Evolutionary conservation across 176 grass and related monocot species (phyloP).

Genomic region (Lolium multiflorum): DNA sequence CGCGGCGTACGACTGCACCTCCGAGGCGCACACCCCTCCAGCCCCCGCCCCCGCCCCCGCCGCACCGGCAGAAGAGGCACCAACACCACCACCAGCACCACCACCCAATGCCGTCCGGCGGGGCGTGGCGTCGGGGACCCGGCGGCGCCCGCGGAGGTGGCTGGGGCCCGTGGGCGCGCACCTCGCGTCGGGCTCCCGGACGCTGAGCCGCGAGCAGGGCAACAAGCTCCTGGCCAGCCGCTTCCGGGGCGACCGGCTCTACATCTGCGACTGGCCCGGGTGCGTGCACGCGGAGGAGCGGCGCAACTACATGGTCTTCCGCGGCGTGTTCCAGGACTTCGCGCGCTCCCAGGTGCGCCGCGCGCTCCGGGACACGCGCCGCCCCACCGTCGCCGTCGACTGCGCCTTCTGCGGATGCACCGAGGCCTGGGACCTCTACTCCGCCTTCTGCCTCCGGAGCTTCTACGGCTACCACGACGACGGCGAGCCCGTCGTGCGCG

Average conservation of each 20-base stretch:
- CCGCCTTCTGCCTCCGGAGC: conserved; percentile 88
- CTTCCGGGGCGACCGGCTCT: conserved; percentile 84
- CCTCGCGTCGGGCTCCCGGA: conserved; percentile 77
- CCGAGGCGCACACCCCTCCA: conserved; percentile 53
- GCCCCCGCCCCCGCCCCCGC: not conserved
- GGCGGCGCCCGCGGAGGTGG: conserved; percentile 34
- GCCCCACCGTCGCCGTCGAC: conserved; percentile 63
- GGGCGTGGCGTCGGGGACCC: conserved; percentile 45
- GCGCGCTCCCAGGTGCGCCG: conserved; percentile 74
- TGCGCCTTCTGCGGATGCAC: conserved; percentile 84
- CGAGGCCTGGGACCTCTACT: conserved; percentile 87
- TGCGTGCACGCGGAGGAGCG: conserved; percentile 87
- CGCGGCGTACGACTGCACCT: conserved; percentile 75
- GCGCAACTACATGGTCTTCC: conserved; percentile 98
- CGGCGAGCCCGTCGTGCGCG: conserved; percentile 90
- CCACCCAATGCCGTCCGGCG: not conserved
- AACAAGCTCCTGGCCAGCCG: conserved; percentile 89
- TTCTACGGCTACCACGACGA: conserved; percentile 97
- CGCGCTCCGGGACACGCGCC: conserved; percentile 71
- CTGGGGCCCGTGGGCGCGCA: conserved; percentile 68
- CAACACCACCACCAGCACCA: too few relatives aligned
- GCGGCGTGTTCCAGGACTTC: conserved; percentile 90
- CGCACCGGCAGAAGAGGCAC: too few relatives aligned
- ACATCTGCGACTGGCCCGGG: conserved; percentile 94
- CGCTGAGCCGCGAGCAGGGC: conserved; percentile 83